Base-by-base conservation (phyloP, 1,284 basidiomycete genomes). In the Ustilago curta region DNA sequence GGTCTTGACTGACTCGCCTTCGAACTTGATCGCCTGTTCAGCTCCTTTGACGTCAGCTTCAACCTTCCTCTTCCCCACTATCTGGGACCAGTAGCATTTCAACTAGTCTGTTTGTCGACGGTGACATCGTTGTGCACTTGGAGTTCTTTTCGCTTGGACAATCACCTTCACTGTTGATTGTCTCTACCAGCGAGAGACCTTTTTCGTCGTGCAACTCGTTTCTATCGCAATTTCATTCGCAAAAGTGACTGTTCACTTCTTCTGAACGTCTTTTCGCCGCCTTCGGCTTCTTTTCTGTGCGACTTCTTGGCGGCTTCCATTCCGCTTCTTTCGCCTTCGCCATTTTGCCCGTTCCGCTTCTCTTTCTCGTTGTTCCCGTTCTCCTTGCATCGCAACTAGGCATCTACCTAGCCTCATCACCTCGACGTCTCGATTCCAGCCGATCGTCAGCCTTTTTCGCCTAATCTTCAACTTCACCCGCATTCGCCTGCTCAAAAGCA, bases 161-260 rank as follows among this genome's bases (percentile, higher is more conserved):
- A 70, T 70, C 61, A 70, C 61, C 61, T 70, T 70, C 39, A 63
- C 44, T 70, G 68, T 65, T 65, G 68, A 70, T 53, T 39, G 68
- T 61, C 66, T 18, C 25, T 32, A 29, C 4, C 50, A 60, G 59
- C 55, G 35, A 55, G 25, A 54, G 56, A 51, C 39, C 29, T 37
- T 40, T 23, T 59, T 49, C 47, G 47, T 47, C 55, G 19, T 56
- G 50, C 55, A 21, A 16, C 23, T 35, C 31, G n/a, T 45, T 32
- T 27, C n/a, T 16, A 31, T 57, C 21, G 37, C 57, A 63, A 58
- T 62, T 51, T 9, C 43, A 70, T 43, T 64, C 27, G 8, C 42
- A 56, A 64, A 60, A 35, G n/a, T 59, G 60, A 53, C 37, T 39
- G 3, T 29, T 55, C 58, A 35, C 11, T 25, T n/a, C 11, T 25